Evolutionary conservation across 208 protist genomes (phyloP).

Genomic region (Strigomonas galati): DNA sequence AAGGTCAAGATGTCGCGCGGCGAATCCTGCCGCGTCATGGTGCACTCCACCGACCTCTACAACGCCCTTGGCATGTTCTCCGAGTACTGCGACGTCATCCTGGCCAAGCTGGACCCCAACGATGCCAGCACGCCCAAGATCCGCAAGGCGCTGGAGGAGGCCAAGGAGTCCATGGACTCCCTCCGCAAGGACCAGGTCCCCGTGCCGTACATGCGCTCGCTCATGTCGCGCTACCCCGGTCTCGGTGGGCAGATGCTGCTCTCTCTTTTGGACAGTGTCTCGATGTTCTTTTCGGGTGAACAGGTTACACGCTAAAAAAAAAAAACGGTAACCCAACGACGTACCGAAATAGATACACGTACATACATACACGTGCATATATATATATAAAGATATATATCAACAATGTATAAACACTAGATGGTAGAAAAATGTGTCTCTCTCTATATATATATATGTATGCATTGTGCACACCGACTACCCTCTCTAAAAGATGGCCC

Average conservation of each 20-base stretch:
- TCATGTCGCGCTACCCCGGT: slow-evolving; percentile 52
- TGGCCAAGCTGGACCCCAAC: slow-evolving; percentile 24
- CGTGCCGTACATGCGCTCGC: slow-evolving; percentile 31
- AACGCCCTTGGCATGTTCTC: slow-evolving; percentile 33
- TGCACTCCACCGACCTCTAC: slow-evolving; percentile 39
- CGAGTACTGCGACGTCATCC: slow-evolving; percentile 35
- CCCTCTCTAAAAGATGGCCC: neutral
- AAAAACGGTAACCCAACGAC: neutral
- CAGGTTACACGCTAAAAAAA: neutral
- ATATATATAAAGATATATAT: neutral
- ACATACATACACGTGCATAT: no score
- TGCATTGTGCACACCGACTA: slow-evolving; percentile 1
- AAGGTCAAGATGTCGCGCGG: slow-evolving; percentile 94
- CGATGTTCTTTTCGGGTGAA: slow-evolving; percentile 28
- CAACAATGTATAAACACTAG: no score
- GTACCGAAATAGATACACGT: no score
- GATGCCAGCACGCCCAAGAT: slow-evolving; percentile 32
- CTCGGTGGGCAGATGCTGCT: slow-evolving; percentile 49
- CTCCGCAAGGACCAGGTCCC: slow-evolving; percentile 24
- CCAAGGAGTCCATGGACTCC: slow-evolving; percentile 23
- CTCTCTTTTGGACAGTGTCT: slow-evolving; percentile 40
- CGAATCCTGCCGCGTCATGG: slow-evolving; percentile 56
- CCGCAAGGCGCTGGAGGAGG: slow-evolving; percentile 18
- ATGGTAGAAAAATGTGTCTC: neutral
- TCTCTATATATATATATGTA: slow-evolving; percentile 14